Evolutionary conservation across 2,329 filamentous ascomycete species (phyloP), one percentile per base, ranked within the genome.

Genomic region (Beauveria medogensis): DNA sequence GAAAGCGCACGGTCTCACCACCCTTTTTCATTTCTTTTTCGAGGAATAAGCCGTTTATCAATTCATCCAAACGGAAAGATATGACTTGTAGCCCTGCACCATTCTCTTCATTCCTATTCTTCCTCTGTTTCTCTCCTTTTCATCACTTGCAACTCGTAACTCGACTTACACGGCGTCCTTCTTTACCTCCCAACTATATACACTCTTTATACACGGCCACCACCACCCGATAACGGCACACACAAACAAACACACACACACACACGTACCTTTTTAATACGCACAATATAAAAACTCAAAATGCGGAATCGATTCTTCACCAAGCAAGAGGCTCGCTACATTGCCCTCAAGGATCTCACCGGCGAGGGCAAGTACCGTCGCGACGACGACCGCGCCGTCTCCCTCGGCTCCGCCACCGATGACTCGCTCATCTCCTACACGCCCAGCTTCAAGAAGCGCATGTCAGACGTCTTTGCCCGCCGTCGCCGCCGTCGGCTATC

Each of bases 291-390:
- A 14, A 24, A 12, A 18, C 5, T 3, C 5, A 30, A 48, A 18
- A 60, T 60, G 43, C 58, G 58, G 22, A 16, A 24, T 9, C 58
- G 58, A 30, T 48, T 60, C 30, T 60, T 60, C 34, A 16, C 34
- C 34, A 30, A 20, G 28, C 43, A 54, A 18, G 50, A 60, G 7
- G 28, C 50, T 16, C 14, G 58, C 10, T 60, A 60, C 24, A 60
- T 60, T 34, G 58, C 58, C 43, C 58, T 60, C 41, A 16, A 51
- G n/a, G 58, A 60, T 18, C 51, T 60, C 43, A 53, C 40, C 30
- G 51, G 41, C 43, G 40, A 55, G 50, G 51, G 58, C 50, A 51
- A 55, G 16, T 59, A 59, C 20, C 47, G 24, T 20, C 40, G 41
- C 50, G 41, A 40, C 6, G 26, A 30, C 1, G 12, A 40, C 6